phyloP scores from a whole-genome alignment of 768 basidiomycete species.

The Kockovaella imperatae region DNA sequence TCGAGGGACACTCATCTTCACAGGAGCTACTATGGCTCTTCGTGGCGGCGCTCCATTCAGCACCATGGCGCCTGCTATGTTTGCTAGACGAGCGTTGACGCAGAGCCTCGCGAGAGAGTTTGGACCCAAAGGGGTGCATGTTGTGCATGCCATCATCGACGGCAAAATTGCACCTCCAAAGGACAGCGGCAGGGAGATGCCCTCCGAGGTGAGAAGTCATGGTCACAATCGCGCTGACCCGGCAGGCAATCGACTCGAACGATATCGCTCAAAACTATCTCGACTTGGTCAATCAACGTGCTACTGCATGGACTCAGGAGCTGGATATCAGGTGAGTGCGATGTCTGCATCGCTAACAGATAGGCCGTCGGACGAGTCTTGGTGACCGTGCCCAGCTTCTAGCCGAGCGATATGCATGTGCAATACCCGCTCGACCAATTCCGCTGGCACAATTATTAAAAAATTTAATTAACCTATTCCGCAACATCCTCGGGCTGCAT shows the following conservation, averaged over 20 bases:
- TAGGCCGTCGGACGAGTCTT: no score
- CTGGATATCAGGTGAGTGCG: constrained; percentile 36
- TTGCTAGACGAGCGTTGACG: constrained; percentile 28
- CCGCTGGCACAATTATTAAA: no score
- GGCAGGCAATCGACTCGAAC: not conserved
- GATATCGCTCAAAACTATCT: constrained; percentile 18
- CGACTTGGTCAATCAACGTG: constrained; percentile 25
- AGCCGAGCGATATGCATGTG: no score
- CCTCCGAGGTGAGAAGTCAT: not conserved
- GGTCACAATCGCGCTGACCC: not conserved
- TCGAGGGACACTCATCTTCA: constrained; percentile 32
- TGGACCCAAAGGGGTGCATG: constrained; percentile 40
- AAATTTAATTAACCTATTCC: no score
- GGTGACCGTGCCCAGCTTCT: no score
- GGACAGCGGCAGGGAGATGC: constrained; percentile 20
- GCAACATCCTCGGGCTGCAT: no score
- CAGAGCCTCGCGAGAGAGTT: constrained; percentile 43
- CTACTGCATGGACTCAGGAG: constrained; percentile 39
- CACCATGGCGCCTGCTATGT: constrained; percentile 30
- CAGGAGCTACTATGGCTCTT: constrained; percentile 37
- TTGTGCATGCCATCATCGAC: constrained; percentile 39
- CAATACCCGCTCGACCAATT: no score
- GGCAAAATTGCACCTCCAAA: constrained; percentile 31
- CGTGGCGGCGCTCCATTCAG: constrained; percentile 21
- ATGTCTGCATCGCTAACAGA: no score